Base-by-base conservation (phyloP, 208 protist genomes). In the Herpetomonas tarakana region DNA sequence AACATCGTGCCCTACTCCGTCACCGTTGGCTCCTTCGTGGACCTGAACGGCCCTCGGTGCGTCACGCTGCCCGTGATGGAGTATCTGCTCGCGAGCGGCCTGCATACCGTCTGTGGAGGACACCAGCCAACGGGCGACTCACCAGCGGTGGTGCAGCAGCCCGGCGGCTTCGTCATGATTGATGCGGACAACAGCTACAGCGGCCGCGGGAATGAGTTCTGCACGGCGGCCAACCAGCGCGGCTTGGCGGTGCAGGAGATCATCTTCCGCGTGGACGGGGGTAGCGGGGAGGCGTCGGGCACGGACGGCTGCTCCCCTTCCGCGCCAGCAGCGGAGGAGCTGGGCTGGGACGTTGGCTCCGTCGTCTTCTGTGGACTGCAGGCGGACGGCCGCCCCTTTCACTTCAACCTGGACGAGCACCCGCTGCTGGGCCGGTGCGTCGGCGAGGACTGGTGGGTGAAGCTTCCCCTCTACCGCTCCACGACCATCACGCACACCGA, bases 131-230 rank as follows among this genome's bases (percentile, higher is more conserved):
- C 69, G 18, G 91, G 91, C 26, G 88, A 97, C 63, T 75, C 71
- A 9, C 88, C 91, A 0, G 68, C 74, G 1, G 60, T 94, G 49
- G 78, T 94, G 24, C 76, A 72, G 7, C 81, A 92, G 62, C 85
- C 85, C 19, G 81, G 77, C 30, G 77, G 79, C 29, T 68, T 94
- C 29, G 21, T 72, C n/a, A 74, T 82, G 50, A 51, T 93, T 25
- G 68, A 64, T 11, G 86, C 83, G 0, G 91, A 96, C 65, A 96
- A 85, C 68, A 94, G 87, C 1, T 93, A 93, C 71, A 91, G 77
- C 61, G 78, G 78, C 21, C 58, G 67, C 18, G 76, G 60, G 57
- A 74, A 70, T 47, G 25, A 27, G 1, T 74, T 67, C 21, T 71
- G 68, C 57, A 68, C 58, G 9, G 18, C 1, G 44, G 29, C 41